Conservation (phyloP, 2,329 filamentous ascomycete species). For the Neonectria neomacrospora region DNA sequence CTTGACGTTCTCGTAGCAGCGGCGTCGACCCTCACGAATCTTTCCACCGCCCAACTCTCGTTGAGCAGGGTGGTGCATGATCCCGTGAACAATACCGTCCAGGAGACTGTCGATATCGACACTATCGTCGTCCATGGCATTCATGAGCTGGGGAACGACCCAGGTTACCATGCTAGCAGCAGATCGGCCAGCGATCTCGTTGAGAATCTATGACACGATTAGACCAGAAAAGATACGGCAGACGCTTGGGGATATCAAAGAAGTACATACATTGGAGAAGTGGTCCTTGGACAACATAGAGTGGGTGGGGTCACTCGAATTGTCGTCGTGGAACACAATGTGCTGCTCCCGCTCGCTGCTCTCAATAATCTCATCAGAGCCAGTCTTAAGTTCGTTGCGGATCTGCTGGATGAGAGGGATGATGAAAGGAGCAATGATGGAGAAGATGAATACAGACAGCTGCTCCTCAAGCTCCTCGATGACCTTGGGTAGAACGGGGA, state of each 20-base stretch:
- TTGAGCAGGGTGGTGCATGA: slow-evolving; percentile 90
- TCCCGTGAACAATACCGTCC: slow-evolving; percentile 80
- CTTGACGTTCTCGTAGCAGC: slow-evolving; percentile 84
- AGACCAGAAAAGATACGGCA: not conserved
- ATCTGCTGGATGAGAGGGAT: slow-evolving; percentile 88
- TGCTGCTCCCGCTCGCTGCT: slow-evolving; percentile 86
- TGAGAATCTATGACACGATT: slow-evolving; percentile 67
- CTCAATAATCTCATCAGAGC: slow-evolving; percentile 87
- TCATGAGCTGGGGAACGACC: slow-evolving; percentile 89
- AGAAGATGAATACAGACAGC: slow-evolving; percentile 89
- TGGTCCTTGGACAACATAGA: slow-evolving; percentile 97
- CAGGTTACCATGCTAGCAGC: slow-evolving; percentile 83
- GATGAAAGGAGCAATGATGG: slow-evolving; percentile 88
- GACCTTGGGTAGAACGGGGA: slow-evolving; percentile 85
- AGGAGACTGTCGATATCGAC: slow-evolving; percentile 76
- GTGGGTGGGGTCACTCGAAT: slow-evolving; percentile 85
- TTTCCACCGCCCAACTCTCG: slow-evolving; percentile 76
- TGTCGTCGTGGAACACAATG: slow-evolving; percentile 85
- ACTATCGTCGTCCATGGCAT: slow-evolving; percentile 83
- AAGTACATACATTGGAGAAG: slow-evolving; percentile 77
- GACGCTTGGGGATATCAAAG: not conserved
- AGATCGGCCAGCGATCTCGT: slow-evolving; percentile 86
- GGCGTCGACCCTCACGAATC: slow-evolving; percentile 74
- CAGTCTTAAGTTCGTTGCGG: slow-evolving; percentile 86
- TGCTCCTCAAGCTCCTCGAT: slow-evolving; percentile 89